Conservation (phyloP, 2,329 filamentous ascomycete genomes). For the Alternaria triticina region DNA sequence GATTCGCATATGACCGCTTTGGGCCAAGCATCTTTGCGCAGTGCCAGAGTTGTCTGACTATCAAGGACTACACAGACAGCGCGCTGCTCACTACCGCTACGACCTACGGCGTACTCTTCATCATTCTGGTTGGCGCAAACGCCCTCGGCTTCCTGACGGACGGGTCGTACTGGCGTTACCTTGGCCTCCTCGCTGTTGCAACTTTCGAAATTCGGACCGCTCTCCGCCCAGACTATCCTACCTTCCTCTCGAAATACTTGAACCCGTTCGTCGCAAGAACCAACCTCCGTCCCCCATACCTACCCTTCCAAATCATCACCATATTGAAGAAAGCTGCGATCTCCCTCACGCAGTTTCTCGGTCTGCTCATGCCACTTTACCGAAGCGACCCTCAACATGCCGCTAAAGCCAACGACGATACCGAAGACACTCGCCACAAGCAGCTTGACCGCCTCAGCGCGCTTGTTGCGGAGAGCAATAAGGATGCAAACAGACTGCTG, state of each 20-base stretch:
- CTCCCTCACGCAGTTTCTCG: conserved; percentile 60
- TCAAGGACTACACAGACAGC: conserved; percentile 73
- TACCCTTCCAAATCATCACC: conserved; percentile 84
- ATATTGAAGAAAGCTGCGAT: conserved; percentile 78
- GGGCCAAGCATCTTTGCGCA: conserved; percentile 70
- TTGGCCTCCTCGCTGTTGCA: conserved; percentile 61
- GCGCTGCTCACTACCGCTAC: conserved; percentile 58
- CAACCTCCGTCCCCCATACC: conserved; percentile 63
- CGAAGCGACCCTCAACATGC: conserved; percentile 36
- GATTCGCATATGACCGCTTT: conserved; percentile 80
- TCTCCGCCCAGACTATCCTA: conserved; percentile 58
- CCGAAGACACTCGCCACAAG: conserved; percentile 55
- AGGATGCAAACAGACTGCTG: conserved; percentile 73
- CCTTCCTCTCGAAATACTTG: conserved; percentile 53
- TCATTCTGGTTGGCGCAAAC: conserved; percentile 40
- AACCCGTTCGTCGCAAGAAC: conserved; percentile 56
- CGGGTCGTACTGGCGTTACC: conserved; percentile 54
- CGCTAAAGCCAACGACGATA: conserved; percentile 29
- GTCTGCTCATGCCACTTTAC: conserved; percentile 44
- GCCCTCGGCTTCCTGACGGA: conserved; percentile 44
- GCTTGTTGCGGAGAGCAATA: conserved; percentile 65
- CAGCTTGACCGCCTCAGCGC: conserved; percentile 72
- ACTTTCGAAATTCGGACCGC: conserved; percentile 64
- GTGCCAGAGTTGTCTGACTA: conserved; percentile 65
- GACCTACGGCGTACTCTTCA: conserved; percentile 37